Evolutionary conservation across 169 alveolate genomes (phyloP).

Genomic region (Cryptosporidium ubiquitum): DNA sequence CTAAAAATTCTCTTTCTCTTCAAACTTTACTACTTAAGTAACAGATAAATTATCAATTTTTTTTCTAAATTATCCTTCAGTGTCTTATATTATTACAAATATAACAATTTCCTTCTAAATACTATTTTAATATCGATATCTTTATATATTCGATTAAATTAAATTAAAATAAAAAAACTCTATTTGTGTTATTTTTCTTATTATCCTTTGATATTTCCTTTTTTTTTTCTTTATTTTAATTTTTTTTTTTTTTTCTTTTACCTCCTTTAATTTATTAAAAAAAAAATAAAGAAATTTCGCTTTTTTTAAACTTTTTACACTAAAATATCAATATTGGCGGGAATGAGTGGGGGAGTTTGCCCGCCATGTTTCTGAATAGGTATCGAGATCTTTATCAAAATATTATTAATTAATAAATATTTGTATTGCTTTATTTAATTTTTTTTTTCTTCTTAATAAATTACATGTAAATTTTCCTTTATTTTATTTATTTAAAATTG

Average conservation of each 20-base stretch:
- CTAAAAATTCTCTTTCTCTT: neutral
- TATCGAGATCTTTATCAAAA: conserved; percentile 18
- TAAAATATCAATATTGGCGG: conserved; percentile 6
- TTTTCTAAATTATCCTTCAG: too few species aligned
- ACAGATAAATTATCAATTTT: neutral
- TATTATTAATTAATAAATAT: neutral
- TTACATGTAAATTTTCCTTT: neutral
- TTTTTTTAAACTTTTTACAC: neutral
- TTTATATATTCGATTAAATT: too few species aligned
- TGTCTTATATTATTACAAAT: too few species aligned
- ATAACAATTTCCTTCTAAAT: neutral
- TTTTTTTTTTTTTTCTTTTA: neutral
- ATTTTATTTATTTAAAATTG: neutral
- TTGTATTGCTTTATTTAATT: too few species aligned
- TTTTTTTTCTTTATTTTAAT: neutral
- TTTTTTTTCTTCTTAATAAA: too few species aligned
- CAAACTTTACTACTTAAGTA: neutral
- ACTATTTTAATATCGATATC: neutral
- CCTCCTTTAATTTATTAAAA: neutral
- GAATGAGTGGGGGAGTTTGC: conserved; percentile 25
- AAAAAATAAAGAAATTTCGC: neutral
- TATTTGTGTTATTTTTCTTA: too few species aligned
- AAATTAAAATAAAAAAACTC: too few species aligned
- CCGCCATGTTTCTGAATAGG: conserved; percentile 25
- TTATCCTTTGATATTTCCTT: neutral